Base-by-base conservation (phyloP, 768 basidiomycete species). In the Boletus rubescentipes region DNA sequence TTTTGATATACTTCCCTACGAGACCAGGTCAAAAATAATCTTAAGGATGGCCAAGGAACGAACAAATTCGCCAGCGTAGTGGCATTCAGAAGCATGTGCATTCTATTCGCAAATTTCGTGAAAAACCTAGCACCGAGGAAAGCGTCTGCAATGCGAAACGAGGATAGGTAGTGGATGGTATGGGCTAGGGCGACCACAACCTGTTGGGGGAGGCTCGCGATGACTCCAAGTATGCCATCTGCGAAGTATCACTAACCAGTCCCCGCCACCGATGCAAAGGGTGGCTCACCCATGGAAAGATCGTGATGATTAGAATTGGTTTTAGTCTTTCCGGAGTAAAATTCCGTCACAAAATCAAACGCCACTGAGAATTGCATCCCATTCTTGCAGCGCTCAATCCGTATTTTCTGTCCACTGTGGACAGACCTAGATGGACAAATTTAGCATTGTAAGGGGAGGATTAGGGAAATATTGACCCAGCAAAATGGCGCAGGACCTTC, bases 1-100 rank as follows among this genome's bases (percentile, higher is more conserved):
- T 98, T 98, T 32, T 85, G 81, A 67, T 91, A 95, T n/a, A 99
- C 84, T 69, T 98, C 95, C 40, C 84, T 84, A 55, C 38, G 26
- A 36, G 30, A 23, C 15, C 10, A n/a, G 9, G 46, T 58, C 41
- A 55, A 43, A 20, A 16, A 43, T 29, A 21, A 42, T 12, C 31
- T 21, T 26, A 51, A 8, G 21, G n/a, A 29, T 56, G 26, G 36
- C 21, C 7, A 20, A 46, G 35, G 34, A 18, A 68, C 79, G 15
- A 55, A 82, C 72, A 96, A 70, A 66, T 97, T 98, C 12, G 80
- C 79, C 11, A 98, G 72, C 0, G 96, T 96, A 66, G 93, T 97
- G 23, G 86, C 87, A 44, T 87, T 89, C 42, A 99, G 77, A 20
- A 93, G 76, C 95, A 99, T 95, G 58, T 92, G 86, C 0, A 83